Base-by-base conservation (phyloP, 2,329 filamentous ascomycete species). In the Talaromyces sp. region DNA sequence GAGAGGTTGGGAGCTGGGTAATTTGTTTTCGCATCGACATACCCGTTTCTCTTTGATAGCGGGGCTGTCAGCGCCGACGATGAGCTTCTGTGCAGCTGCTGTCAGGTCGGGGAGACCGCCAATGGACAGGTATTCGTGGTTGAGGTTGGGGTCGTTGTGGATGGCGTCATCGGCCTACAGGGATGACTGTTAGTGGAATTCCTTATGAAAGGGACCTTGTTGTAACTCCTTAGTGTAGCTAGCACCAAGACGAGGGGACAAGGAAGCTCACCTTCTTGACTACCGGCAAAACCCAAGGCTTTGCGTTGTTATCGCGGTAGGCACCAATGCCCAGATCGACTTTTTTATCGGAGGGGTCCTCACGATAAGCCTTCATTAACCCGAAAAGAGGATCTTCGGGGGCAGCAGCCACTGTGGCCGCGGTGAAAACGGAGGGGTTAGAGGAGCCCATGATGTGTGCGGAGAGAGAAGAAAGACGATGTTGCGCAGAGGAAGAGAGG, bases 111-210 rank as follows among this genome's bases (percentile, higher is more conserved):
- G 77, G 54, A 97, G 83, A 69, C 94, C 94, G 58, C 91, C 89
- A 72, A 99, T 99, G 54, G 94, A 93, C 55, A 95, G 90, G 77
- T 99, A 99, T 82, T 99, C 94, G 81, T 99, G 93, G 80, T 99
- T 96, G 66, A 96, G 82, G 55, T 90, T 84, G 70, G 93, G 91
- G 76, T 97, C 91, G 71, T 88, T 88, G 74, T 87, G 89, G 63
- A 97, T 84, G 67, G 91, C 86, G 62, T 94, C 88, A 73, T 97
- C 92, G 65, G 94, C 94, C 93, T 97, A 71, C 47, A 61, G 47
- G 24, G 47, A 42, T 40, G 24, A 47, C 41, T 49, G 49, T 55
- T 16, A 40, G 51, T 47, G 24, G 24, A 27, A 27, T 40, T 40
- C 7, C 20, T 3, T 5, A 16, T 20, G 17, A 11, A 19, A 35